Evolutionary conservation across 805 yeast genomes (phyloP).

Genomic region (Wilhelminamyces savonicus): DNA sequence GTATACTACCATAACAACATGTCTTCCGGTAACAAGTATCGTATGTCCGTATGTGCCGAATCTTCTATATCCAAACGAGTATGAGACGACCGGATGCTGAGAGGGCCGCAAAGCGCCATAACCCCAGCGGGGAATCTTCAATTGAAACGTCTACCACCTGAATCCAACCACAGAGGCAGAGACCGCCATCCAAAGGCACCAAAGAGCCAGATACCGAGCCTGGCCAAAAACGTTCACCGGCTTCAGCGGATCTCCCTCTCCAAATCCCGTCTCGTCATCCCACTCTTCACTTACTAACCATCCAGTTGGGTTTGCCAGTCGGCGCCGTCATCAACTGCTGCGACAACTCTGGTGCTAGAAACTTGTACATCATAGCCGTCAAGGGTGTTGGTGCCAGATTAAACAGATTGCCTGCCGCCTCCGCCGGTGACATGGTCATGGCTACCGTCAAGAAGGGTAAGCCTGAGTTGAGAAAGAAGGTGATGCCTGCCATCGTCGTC

Average conservation of each 20-base stretch:
- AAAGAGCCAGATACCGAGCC: too few species aligned
- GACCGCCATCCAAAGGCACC: too few species aligned
- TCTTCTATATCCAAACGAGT: conserved; percentile 1
- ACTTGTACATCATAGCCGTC: conserved; percentile 97
- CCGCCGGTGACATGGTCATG: conserved; percentile 99
- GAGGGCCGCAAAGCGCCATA: too few species aligned
- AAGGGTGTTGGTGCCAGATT: conserved; percentile 99
- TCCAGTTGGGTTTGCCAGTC: conserved; percentile 95
- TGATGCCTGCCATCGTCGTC: conserved; percentile 99
- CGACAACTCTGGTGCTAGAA: conserved; percentile 99
- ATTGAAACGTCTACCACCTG: background rate
- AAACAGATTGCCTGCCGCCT: conserved; percentile 99
- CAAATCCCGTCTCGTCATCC: too few species aligned
- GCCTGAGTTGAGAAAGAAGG: conserved; percentile 99
- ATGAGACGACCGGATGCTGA: background rate
- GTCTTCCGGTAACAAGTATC: conserved; percentile 99
- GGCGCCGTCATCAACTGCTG: conserved; percentile 99
- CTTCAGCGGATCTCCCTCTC: too few species aligned
- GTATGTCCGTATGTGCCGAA: conserved; percentile 86
- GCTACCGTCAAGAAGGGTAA: conserved; percentile 99
- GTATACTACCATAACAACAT: conserved; percentile 37
- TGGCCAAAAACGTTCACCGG: too few species aligned
- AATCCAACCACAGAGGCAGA: background rate
- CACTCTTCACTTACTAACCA: conserved; percentile 27
- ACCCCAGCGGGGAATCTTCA: background rate